Conservation (phyloP, 192 early-diverging fungal genomes). For the Coemansia sp. region DNA sequence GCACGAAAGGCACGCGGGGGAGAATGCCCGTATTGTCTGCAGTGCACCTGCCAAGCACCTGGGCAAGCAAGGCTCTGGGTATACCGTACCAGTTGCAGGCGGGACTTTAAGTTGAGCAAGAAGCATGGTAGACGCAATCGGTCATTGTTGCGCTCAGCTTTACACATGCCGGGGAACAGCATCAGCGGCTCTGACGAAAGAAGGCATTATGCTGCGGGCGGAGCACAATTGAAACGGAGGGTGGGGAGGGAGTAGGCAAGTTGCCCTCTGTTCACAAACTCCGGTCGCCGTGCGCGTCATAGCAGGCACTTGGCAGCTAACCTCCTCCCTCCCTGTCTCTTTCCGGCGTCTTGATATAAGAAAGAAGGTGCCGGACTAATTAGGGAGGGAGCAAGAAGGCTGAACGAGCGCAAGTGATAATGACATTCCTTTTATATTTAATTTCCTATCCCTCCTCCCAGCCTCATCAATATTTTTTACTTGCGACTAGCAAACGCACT, state of each 20-base stretch:
- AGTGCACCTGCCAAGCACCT: not conserved
- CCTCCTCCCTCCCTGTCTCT: not conserved
- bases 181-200: not conserved
- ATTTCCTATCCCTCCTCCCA: not conserved
- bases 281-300: not conserved
- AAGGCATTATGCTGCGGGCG: constrained; percentile 2
- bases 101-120: not conserved
- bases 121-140: not conserved
- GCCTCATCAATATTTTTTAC: not conserved
- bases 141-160: constrained; percentile 26
- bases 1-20: constrained; percentile 5
- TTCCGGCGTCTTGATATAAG: not conserved
- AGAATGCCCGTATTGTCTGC: not conserved
- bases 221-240: constrained; percentile 22
- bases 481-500: not conserved
- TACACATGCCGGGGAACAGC: constrained; percentile 22
- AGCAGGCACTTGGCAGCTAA: not conserved
- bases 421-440: not conserved
- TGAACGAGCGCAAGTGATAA: constrained; percentile 9
- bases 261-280: not conserved
- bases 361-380: constrained; percentile 3
- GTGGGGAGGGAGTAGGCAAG: constrained; percentile 8
- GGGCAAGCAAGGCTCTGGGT: not conserved
- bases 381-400: not conserved
- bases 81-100: not conserved